Evolutionary conservation across 2,329 filamentous ascomycete genomes (phyloP).

Genomic region (Trichoderma endophyticum): DNA sequence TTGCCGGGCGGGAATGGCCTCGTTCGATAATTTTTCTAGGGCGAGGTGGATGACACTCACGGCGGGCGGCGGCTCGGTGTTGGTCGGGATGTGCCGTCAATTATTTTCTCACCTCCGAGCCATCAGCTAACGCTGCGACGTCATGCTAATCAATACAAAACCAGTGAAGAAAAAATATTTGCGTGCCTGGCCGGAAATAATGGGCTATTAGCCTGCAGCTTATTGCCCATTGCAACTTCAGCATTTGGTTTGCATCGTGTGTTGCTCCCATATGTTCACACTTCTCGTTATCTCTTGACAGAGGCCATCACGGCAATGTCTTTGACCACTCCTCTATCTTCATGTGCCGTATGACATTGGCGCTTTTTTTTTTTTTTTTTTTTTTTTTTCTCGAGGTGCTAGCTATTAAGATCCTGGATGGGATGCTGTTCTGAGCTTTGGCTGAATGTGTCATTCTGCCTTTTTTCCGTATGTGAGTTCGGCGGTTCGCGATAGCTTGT

Average conservation of each 20-base stretch:
- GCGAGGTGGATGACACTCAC: not conserved
- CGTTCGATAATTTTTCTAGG: not conserved
- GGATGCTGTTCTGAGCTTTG: not conserved
- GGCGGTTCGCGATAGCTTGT: not conserved
- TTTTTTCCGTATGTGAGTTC: not conserved
- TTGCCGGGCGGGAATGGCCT: not conserved
- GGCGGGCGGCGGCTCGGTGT: conserved; percentile 1
- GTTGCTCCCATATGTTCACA: not conserved
- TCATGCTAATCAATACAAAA: not conserved
- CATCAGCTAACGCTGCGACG: conserved; percentile 2
- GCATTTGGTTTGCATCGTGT: not conserved
- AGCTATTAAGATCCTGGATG: not conserved
- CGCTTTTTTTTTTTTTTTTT: not conserved
- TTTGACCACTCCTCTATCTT: not conserved
- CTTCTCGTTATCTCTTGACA: not conserved
- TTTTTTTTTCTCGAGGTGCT: no score
- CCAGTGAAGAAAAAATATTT: not conserved
- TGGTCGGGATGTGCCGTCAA: conserved; percentile 2
- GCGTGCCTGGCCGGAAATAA: not conserved
- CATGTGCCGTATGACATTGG: not conserved
- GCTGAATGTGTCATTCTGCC: not conserved
- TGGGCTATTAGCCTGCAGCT: not conserved
- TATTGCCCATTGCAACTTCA: not conserved
- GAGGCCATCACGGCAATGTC: not conserved
- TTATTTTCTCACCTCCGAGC: not conserved